Conservation (phyloP, 148 eudicot genomes). For the Chenopodium berlandieri region DNA sequence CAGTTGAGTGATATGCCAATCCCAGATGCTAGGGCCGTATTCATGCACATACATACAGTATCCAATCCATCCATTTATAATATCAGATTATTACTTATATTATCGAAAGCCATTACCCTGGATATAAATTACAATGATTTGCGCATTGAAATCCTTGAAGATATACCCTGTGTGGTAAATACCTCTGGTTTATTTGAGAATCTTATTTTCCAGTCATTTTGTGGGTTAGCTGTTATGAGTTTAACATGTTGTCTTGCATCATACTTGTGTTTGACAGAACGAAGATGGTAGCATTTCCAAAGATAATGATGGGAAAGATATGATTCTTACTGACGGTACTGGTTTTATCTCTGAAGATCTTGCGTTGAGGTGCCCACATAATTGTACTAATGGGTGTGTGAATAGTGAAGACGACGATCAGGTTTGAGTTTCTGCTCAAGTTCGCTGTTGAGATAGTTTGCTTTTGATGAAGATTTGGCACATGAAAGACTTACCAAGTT, state of each 20-base stretch:
- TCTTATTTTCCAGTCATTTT: too few species aligned
- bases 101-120: slow-evolving; percentile 65
- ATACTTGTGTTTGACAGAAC: slow-evolving; percentile 37
- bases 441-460: neutral
- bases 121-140: slow-evolving; percentile 47
- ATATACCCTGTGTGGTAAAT: slow-evolving; percentile 56
- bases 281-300: slow-evolving; percentile 36
- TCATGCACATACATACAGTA: slow-evolving; percentile 63
- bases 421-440: slow-evolving; percentile 36
- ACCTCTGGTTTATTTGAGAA: neutral
- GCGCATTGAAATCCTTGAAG: slow-evolving; percentile 40
- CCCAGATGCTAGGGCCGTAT: slow-evolving; percentile 46
- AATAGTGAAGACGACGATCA: slow-evolving; percentile 31
- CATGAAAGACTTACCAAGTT: too few species aligned
- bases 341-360: slow-evolving; percentile 87
- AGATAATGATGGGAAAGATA: slow-evolving; percentile 45
- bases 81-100: slow-evolving; percentile 66
- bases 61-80: slow-evolving; percentile 48
- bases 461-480: too few species aligned
- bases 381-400: slow-evolving; percentile 40
- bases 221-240: too few species aligned
- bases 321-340: slow-evolving; percentile 84
- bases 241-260: too few species aligned
- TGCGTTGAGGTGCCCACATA: slow-evolving; percentile 65
- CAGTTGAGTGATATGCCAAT: slow-evolving; percentile 24